Evolutionary conservation across 2,329 filamentous ascomycete species (phyloP), one percentile per base, ranked within the genome.

Genomic region (Ophiobolus disseminans): DNA sequence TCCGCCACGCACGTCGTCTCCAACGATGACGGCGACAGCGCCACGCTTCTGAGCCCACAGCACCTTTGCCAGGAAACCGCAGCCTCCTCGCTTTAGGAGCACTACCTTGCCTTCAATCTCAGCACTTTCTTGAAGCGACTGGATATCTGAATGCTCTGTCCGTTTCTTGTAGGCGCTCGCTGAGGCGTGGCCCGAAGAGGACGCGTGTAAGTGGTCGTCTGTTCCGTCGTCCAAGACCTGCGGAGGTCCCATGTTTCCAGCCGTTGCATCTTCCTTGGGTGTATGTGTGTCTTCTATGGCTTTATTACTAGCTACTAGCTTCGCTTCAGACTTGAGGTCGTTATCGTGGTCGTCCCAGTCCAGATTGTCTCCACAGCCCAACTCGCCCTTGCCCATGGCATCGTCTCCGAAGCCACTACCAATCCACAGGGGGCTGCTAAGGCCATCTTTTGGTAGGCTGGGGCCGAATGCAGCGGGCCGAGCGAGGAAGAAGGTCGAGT

Each of bases 41-140:
- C 94, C 94, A 66, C 94, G 85, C 53, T 91, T 84, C 72, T 99
- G 94, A 10, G 89, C 91, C 94, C 94, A 99, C 77, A 95, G 93
- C 56, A 94, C 91, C 75, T 99, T 99, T 69, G 97, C 93, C 51
- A 97, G 75, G 71, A 99, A 99, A 4, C 94, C 94, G 73, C 94
- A 99, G 6, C 93, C 94, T 48, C 94, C 94, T 45, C 94, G 86
- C 72, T 90, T 95, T 47, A 99, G 80, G 42, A 99, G 78, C 2
- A 96, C 94, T 38, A 99, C 85, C 75, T 96, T 97, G 58, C 94
- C 94, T 23, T 87, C 82, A 56, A 99, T 97, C 70, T 97, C 93
- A 17, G 93, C 91, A 43, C 86, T 86, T 75, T 97, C 91, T 73
- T 97, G 91, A 52, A 96, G 79, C 1, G 88, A 93, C 70, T 96